These are phyloP conservation scores for Pugionium dolabratum DNA, from an alignment of 345 rosid species.

Conservation along the genomic window DNA sequence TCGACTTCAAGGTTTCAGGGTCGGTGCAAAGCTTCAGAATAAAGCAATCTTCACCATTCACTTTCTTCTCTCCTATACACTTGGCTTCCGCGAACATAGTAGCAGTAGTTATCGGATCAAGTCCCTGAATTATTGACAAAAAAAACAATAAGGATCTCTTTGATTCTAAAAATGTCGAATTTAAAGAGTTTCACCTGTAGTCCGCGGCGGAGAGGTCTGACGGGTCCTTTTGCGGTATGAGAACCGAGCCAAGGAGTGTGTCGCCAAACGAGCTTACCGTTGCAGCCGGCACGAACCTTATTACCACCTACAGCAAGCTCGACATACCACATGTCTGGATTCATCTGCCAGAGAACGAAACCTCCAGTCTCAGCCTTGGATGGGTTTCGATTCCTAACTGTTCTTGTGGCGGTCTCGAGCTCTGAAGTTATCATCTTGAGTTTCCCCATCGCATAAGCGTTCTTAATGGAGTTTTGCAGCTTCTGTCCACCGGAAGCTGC, in stretches of 20 bases:
- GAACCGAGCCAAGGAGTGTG: conserved; percentile 96
- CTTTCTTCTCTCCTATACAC: conserved; percentile 80
- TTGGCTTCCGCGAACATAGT: conserved; percentile 77
- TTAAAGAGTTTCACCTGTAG: conserved; percentile 59
- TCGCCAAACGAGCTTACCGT: conserved; percentile 88
- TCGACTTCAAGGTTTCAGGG: conserved; percentile 69
- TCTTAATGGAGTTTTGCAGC: conserved; percentile 69
- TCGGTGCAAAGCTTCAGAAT: conserved; percentile 78
- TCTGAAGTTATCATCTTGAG: conserved; percentile 76
- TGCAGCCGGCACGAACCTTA: conserved; percentile 88
- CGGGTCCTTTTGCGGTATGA: conserved; percentile 83
- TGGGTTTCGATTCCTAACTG: conserved; percentile 62
- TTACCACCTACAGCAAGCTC: conserved; percentile 86
- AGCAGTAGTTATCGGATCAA: conserved; percentile 85
- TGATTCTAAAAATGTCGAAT: conserved; percentile 2
- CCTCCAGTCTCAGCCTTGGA: conserved; percentile 73
- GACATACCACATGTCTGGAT: conserved; percentile 95
- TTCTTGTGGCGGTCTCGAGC: conserved; percentile 67
- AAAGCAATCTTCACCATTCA: conserved; percentile 88
- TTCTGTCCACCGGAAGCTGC: conserved; percentile 91
- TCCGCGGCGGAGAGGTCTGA: conserved; percentile 83
- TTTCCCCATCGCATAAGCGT: conserved; percentile 88
- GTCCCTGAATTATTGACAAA: conserved; percentile 58
- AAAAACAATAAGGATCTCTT: conserved; percentile 18
- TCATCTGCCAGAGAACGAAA: conserved; percentile 94